A percentile compares a stretch with the other conserved stretches of the same genome.
Evolutionary conservation across 371 early-diverging fungal species (phyloP).

Genomic region (Mucor piriformis): DNA sequence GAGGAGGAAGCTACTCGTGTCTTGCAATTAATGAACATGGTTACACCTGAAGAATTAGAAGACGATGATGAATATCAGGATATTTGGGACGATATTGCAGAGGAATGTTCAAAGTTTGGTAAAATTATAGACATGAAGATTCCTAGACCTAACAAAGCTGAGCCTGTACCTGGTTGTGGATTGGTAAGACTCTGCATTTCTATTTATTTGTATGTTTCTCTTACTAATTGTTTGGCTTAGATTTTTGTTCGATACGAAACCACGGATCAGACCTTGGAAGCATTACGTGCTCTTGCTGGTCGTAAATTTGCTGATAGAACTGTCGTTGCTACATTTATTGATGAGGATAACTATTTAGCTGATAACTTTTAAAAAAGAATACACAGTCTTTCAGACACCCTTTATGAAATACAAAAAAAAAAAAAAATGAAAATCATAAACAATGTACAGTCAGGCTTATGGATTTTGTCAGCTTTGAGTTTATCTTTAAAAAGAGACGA

Average conservation of each 20-base stretch:
- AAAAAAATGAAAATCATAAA: not conserved
- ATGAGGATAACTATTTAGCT: conserved; percentile 67
- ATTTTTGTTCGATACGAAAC: conserved; percentile 83
- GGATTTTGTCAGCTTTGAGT: too few species aligned
- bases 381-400: too few species aligned
- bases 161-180: conserved; percentile 74
- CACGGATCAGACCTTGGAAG: conserved; percentile 63
- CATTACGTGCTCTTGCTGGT: conserved; percentile 88
- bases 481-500: too few species aligned
- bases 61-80: conserved; percentile 91
- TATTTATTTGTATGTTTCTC: not conserved
- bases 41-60: conserved; percentile 83
- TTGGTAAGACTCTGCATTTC: conserved; percentile 60
- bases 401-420: too few species aligned
- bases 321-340: conserved; percentile 86
- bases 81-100: conserved; percentile 88
- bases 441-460: not conserved
- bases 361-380: conserved; percentile 59
- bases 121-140: conserved; percentile 78
- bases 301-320: conserved; percentile 94
- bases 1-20: conserved; percentile 75
- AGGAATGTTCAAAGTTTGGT: conserved; percentile 91
- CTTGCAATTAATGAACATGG: conserved; percentile 94
- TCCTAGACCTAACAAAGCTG: conserved; percentile 72
- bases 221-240: conserved; percentile 37